These are phyloP conservation scores for Trypanosoma cruzi DNA, from an alignment of 208 protist species.

Conservation along the genomic window DNA sequence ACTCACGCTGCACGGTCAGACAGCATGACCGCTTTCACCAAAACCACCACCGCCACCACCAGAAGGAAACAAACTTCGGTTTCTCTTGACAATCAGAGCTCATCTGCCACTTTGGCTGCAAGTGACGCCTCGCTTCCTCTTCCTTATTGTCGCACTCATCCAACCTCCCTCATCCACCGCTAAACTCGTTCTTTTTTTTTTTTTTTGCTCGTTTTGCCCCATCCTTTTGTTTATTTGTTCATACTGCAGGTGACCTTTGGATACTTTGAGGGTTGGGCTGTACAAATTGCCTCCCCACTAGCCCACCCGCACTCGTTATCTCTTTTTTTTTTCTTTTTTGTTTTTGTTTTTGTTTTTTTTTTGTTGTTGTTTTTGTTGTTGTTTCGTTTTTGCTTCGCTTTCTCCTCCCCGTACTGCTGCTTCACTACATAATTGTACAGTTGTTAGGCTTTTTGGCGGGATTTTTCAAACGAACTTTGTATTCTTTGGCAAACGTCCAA, in stretches of 20 bases:
- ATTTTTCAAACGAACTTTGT: neutral
- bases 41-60: neutral
- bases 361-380: constrained; percentile 1
- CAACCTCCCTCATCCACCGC: constrained; percentile 1
- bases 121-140: neutral
- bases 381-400: neutral
- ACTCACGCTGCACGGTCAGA: neutral
- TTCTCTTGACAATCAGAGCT: neutral
- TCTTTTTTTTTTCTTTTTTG: constrained; percentile 1
- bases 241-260: too few relatives aligned
- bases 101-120: neutral
- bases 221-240: constrained; percentile 5
- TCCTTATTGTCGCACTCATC: neutral
- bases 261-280: too few relatives aligned
- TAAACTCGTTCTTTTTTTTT: too few relatives aligned
- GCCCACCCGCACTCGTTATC: too few relatives aligned
- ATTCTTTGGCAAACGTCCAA: neutral
- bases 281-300: too few relatives aligned
- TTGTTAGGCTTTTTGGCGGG: neutral
- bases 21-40: neutral
- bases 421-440: neutral
- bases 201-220: neutral
- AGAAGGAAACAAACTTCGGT: neutral
- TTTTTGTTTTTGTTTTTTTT: constrained; percentile 4
- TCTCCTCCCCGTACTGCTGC: neutral